Percentiles rank a stretch among this genome's conserved stretches.
phyloP scores from a whole-genome alignment of 352 stramenopile genomes.

The Pythium pyrilobum region DNA sequence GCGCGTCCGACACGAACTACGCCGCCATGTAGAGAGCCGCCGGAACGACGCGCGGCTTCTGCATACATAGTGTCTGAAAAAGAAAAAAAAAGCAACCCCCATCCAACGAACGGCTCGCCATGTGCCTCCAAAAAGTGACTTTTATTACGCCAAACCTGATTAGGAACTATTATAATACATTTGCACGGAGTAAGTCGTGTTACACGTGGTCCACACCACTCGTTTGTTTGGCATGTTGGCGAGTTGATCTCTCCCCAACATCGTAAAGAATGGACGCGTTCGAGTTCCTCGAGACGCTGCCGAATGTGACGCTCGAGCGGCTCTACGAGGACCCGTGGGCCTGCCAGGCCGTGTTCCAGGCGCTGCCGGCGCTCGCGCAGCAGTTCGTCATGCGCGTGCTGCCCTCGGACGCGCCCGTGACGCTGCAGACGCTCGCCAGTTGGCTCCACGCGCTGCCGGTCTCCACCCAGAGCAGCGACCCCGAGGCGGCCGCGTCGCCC shows the following conservation, averaged over 20 bases:
- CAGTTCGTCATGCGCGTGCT: constrained; percentile 89
- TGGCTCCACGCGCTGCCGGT: constrained; percentile 58
- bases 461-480: neutral
- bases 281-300: constrained; percentile 82
- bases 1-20: constrained; percentile 34
- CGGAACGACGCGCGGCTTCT: too few relatives aligned
- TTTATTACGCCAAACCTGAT: too few relatives aligned
- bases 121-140: too few relatives aligned
- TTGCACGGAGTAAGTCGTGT: too few relatives aligned
- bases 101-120: too few relatives aligned
- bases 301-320: constrained; percentile 63
- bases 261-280: constrained; percentile 89
- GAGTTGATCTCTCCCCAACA: too few relatives aligned
- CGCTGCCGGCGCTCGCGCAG: constrained; percentile 78
- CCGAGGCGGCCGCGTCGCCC: neutral
- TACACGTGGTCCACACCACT: too few relatives aligned
- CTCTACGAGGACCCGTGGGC: constrained; percentile 85
- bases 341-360: constrained; percentile 87
- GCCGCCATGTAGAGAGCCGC: constrained; percentile 30
- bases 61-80: too few relatives aligned
- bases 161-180: too few relatives aligned
- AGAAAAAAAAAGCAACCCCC: neutral
- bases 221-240: too few relatives aligned
- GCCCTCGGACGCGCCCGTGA: constrained; percentile 44
- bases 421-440: constrained; percentile 46